These are phyloP conservation scores for Aspergillus pseudonomiae DNA, from an alignment of 2,329 filamentous ascomycete species.

Conservation along the genomic window DNA sequence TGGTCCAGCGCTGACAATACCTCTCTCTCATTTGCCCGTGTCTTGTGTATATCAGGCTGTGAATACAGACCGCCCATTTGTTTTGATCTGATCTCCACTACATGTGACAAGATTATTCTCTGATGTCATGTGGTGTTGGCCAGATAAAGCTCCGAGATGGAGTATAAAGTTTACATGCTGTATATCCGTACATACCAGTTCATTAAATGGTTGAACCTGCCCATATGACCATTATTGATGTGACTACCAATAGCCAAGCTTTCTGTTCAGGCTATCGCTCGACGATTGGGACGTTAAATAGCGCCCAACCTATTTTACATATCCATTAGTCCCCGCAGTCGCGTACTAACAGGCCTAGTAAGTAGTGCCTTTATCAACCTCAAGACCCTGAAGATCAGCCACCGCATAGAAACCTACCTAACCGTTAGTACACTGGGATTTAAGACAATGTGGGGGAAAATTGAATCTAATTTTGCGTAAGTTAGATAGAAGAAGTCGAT, in stretches of 20 bases:
- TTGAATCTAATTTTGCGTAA: neutral
- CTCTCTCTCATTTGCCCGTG: neutral
- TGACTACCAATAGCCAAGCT: neutral
- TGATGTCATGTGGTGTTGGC: neutral
- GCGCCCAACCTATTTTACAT: neutral
- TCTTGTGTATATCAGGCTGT: neutral
- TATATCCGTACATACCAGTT: neutral
- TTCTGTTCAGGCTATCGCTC: neutral
- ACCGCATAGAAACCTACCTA: neutral
- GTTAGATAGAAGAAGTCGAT: neutral
- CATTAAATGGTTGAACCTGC: neutral
- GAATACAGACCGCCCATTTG: slow-evolving; percentile 1
- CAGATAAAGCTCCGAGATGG: neutral
- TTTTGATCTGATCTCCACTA: neutral
- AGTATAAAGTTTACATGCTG: neutral
- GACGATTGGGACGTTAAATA: neutral
- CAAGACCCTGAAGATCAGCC: slow-evolving; percentile 12
- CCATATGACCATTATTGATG: neutral
- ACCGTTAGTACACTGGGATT: neutral
- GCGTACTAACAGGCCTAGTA: neutral
- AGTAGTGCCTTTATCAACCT: neutral
- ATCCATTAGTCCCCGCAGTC: neutral
- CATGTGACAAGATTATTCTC: neutral
- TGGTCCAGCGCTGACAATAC: neutral
- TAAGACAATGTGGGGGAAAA: neutral